These are phyloP conservation scores for Lolium multiflorum DNA, from an alignment of 176 grass and related monocot genomes.

Conservation along the genomic window DNA sequence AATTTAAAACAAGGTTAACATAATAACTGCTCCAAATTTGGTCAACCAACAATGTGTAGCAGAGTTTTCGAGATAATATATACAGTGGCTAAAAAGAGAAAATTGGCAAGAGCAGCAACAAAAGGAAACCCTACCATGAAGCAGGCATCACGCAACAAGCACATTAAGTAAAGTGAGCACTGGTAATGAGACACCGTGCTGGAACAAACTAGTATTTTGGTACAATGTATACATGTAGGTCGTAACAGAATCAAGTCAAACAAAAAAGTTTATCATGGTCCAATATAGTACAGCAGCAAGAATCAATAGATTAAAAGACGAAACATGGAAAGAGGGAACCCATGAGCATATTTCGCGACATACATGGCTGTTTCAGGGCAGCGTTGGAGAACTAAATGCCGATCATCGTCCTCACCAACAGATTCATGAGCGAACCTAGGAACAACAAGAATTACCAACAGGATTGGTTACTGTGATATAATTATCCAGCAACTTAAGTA, in stretches of 20 bases:
- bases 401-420: constrained; percentile 82
- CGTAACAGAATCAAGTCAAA: neutral
- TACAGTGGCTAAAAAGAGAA: neutral
- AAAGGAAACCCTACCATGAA: constrained; percentile 20
- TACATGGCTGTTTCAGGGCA: constrained; percentile 96
- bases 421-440: constrained; percentile 90
- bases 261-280: neutral
- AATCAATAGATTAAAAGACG: neutral
- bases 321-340: neutral
- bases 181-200: neutral
- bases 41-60: neutral
- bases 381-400: constrained; percentile 78
- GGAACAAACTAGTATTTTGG: neutral
- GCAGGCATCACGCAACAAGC: neutral
- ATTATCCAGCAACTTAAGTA: neutral
- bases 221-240: neutral
- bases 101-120: neutral
- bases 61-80: constrained; percentile 22
- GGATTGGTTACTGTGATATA: neutral
- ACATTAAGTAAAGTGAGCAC: neutral
- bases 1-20: constrained; percentile 30
- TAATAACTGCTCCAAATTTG: neutral
- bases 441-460: neutral
- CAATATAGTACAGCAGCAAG: neutral
- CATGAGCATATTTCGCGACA: constrained; percentile 18